Base-by-base conservation (phyloP, 495 filamentous ascomycete genomes). In the Bombardia bombarda region DNA sequence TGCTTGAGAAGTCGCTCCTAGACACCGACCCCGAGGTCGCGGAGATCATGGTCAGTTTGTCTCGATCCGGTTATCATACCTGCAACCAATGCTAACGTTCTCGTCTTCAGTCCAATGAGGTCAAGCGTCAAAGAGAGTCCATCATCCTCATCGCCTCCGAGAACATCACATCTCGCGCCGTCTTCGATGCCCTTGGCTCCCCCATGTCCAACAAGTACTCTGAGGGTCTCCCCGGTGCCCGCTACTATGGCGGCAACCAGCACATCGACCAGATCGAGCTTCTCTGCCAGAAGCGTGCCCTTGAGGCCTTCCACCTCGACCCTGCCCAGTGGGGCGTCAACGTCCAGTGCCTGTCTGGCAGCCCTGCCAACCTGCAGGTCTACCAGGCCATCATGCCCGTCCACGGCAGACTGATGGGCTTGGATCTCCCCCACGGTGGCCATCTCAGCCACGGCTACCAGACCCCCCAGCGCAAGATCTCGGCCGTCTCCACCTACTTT, bases 201-300 rank as follows among this genome's bases (percentile, higher is more conserved):
- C 84, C 85, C 56, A 90, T 90, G 86, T 89, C 83, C 58, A 90
- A 99, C 80, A 99, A 99, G 74, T 99, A 99, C 79, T 94, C 87
- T 3, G 92, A 99, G 74, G 92, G 92, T 55, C 95, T 95, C 69
- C 93, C 93, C 57, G 92, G 92, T 57, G 92, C 93, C 36, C 83
- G 92, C 64, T 99, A 99, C 78, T 99, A 99, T 63, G 93, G 93
- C 65, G 92, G 92, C 54, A 99, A 97, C 73, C 80, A 99, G 74
- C 87, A 95, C 75, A 99, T 99, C 47, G 92, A 99, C 65, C 73
- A 82, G 61, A 88, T 96, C 59, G 92, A 99, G 76, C 76, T 85
- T 46, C 88, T 89, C 40, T 99, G 92, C 80, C 92, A 99, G 78
- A 77, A 78, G 67, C 87, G 92, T 67, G 92, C 92, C 52, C 82